Conservation (phyloP, 2,329 filamentous ascomycete species). For the Pleoardoris graminearum region DNA sequence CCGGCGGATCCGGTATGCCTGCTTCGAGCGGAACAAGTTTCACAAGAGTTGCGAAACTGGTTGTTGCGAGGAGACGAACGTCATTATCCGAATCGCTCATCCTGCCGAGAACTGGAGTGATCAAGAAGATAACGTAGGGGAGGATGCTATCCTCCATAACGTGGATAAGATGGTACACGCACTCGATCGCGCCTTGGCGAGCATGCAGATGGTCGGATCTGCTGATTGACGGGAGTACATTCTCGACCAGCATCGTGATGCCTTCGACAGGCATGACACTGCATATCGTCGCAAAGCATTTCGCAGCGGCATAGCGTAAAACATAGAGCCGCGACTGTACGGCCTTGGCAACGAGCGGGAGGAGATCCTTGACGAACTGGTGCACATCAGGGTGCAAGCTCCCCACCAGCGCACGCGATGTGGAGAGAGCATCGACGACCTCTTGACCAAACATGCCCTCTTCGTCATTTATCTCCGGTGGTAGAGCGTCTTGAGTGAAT, state of each 20-base stretch:
- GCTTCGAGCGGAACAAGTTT: slow-evolving; percentile 97
- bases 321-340: slow-evolving; percentile 87
- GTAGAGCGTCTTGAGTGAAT: slow-evolving; percentile 69
- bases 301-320: slow-evolving; percentile 93
- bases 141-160: slow-evolving; percentile 97
- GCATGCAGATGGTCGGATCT: slow-evolving; percentile 86
- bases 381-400: slow-evolving; percentile 77
- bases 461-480: slow-evolving; percentile 71
- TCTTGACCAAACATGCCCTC: slow-evolving; percentile 82
- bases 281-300: slow-evolving; percentile 95
- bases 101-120: slow-evolving; percentile 91
- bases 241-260: slow-evolving; percentile 94
- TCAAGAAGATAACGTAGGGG: slow-evolving; percentile 97
- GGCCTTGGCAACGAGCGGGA: slow-evolving; percentile 84
- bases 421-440: slow-evolving; percentile 90
- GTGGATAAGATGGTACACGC: slow-evolving; percentile 93
- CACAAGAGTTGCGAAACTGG: slow-evolving; percentile 93
- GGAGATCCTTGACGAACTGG: slow-evolving; percentile 77
- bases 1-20: slow-evolving; percentile 94
- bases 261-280: slow-evolving; percentile 93
- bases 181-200: slow-evolving; percentile 92
- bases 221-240: slow-evolving; percentile 87
- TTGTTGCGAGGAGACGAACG: slow-evolving; percentile 90
- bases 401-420: slow-evolving; percentile 89
- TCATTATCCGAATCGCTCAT: slow-evolving; percentile 99